A percentile compares a stretch with the other conserved stretches of the same genome.
Evolutionary conservation across 108 stramenopile species (phyloP).

Genomic region (Parietichytrium sp.): DNA sequence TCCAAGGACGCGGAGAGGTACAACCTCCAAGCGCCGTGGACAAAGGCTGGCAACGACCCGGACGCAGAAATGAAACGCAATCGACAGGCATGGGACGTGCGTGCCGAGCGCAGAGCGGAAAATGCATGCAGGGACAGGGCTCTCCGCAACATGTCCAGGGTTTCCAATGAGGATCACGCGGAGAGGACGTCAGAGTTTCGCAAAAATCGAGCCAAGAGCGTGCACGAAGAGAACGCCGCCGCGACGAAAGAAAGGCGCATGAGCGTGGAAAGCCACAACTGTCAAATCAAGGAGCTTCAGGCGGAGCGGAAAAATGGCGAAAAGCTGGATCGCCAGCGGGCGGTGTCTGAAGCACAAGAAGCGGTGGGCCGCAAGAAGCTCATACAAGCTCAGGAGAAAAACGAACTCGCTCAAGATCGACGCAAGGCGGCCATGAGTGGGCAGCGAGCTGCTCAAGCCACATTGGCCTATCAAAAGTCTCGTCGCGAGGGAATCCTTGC

Average conservation of each 20-base stretch:
- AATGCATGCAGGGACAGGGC: background rate
- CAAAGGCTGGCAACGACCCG: background rate
- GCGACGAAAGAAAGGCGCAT: background rate
- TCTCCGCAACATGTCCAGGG: background rate
- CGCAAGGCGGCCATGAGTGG: background rate
- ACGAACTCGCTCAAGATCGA: background rate
- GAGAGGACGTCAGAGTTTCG: background rate
- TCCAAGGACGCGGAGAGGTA: background rate
- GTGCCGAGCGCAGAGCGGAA: background rate
- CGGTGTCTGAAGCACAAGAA: no score
- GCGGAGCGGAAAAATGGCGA: background rate
- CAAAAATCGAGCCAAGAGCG: background rate
- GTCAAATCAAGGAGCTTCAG: background rate
- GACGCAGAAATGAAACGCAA: background rate
- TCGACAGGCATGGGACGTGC: background rate
- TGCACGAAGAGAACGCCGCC: background rate
- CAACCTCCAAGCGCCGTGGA: constrained; percentile 15
- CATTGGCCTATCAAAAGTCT: no score
- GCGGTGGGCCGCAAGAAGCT: no score
- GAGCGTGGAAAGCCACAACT: background rate
- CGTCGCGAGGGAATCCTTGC: background rate
- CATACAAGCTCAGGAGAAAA: no score
- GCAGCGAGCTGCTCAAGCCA: no score
- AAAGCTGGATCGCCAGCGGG: no score
- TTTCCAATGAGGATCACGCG: no score